phyloP scores from a whole-genome alignment of 345 rosid species.

The Salix caprea region DNA sequence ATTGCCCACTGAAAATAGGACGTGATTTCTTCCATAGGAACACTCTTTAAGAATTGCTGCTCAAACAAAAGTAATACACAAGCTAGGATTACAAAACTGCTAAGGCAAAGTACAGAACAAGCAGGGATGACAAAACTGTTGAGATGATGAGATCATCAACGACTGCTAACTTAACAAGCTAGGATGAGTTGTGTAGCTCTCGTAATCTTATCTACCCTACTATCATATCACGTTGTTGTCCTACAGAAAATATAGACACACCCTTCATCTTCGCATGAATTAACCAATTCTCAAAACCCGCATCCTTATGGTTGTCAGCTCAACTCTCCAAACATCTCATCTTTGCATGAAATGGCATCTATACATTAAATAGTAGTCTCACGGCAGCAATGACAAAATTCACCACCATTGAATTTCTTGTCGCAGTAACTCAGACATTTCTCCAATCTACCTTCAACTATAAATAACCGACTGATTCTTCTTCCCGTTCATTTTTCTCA shows the following conservation, averaged over 20 bases:
- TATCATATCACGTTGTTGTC: neutral
- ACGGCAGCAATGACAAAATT: constrained; percentile 45
- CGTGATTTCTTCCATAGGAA: neutral
- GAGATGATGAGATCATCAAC: constrained; percentile 13
- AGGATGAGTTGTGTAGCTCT: neutral
- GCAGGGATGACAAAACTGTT: constrained; percentile 15
- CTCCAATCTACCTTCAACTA: constrained; percentile 6
- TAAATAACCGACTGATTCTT: neutral
- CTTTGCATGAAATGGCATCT: constrained; percentile 11
- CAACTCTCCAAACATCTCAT: neutral
- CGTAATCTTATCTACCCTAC: neutral
- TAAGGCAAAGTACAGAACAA: neutral
- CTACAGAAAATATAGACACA: neutral
- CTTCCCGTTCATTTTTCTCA: neutral
- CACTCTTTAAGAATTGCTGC: too few relatives aligned
- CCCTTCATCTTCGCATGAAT: neutral
- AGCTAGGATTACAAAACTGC: neutral
- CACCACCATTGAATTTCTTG: constrained; percentile 35
- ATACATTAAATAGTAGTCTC: constrained; percentile 29
- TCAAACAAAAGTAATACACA: neutral
- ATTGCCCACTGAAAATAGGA: neutral
- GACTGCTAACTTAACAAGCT: neutral
- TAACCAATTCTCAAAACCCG: neutral
- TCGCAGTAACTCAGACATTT: constrained; percentile 1
- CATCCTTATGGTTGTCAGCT: neutral